Conservation (phyloP, 129 eudicot genomes). For the Oenanthe sinensis region DNA sequence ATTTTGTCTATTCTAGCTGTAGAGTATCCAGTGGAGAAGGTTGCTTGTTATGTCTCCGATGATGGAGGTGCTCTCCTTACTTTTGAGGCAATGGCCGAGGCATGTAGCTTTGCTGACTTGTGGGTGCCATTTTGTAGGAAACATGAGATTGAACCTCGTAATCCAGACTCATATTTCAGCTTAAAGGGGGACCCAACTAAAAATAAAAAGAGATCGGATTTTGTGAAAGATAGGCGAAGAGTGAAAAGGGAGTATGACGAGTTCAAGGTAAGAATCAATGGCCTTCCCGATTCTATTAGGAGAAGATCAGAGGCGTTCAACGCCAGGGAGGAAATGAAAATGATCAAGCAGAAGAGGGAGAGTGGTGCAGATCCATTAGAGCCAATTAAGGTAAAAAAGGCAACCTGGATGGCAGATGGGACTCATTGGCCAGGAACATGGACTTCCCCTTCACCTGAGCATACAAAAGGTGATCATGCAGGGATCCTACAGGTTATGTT, state of each 20-base stretch:
- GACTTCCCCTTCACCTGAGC: constrained; percentile 46
- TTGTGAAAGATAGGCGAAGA: constrained; percentile 65
- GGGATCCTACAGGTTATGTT: constrained; percentile 95
- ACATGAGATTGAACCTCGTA: constrained; percentile 68
- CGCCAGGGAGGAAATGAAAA: constrained; percentile 87
- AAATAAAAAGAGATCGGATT: constrained; percentile 53
- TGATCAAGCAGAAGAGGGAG: constrained; percentile 56
- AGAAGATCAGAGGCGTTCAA: constrained; percentile 81
- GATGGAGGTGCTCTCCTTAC: constrained; percentile 89
- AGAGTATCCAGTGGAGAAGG: constrained; percentile 76
- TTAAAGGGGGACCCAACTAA: constrained; percentile 79
- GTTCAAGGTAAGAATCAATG: constrained; percentile 80
- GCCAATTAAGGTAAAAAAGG: constrained; percentile 55
- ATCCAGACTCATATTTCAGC: constrained; percentile 64
- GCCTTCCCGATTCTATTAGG: constrained; percentile 65
- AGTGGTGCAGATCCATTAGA: constrained; percentile 48
- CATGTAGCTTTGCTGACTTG: constrained; percentile 81
- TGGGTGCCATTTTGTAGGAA: constrained; percentile 72
- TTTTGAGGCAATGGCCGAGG: constrained; percentile 94
- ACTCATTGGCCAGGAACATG: constrained; percentile 98
- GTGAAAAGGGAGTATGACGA: constrained; percentile 83
- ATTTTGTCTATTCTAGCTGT: constrained; percentile 65
- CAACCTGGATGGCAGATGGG: constrained; percentile 99
- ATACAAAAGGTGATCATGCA: constrained; percentile 76
- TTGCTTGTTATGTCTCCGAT: constrained; percentile 73